Conservation (phyloP, 441 rosid species). For the Geranium incanum region DNA sequence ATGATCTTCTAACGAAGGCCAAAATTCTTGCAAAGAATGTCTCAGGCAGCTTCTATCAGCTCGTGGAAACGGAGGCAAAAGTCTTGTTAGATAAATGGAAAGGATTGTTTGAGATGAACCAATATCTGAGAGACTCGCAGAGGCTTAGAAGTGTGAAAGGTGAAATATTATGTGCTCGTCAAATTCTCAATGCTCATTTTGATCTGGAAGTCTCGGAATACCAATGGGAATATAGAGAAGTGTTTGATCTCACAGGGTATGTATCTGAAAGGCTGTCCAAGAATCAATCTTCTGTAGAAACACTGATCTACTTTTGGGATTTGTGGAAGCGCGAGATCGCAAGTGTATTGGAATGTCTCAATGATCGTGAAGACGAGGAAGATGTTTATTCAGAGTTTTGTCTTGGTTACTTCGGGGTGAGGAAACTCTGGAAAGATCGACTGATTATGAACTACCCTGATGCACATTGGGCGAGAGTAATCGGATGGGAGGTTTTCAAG, state of each 20-base stretch:
- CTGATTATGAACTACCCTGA: background rate
- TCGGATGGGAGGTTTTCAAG: background rate
- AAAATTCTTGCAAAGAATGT: background rate
- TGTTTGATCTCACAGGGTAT: background rate
- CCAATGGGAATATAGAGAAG: constrained; percentile 7
- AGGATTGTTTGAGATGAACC: constrained; percentile 6
- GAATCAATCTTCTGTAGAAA: background rate
- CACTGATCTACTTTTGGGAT: constrained; percentile 13
- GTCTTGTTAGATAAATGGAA: background rate
- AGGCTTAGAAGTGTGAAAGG: constrained; percentile 13
- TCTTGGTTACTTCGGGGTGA: constrained; percentile 16
- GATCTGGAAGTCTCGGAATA: background rate
- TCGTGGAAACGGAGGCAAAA: constrained; percentile 4
- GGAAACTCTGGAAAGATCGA: background rate
- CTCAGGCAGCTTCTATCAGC: constrained; percentile 1
- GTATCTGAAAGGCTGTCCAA: background rate
- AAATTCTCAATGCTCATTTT: constrained; percentile 13
- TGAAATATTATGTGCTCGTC: constrained; percentile 12
- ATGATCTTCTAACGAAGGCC: constrained; percentile 11
- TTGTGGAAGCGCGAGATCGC: constrained; percentile 11
- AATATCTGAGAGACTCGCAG: constrained; percentile 11
- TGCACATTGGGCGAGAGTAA: constrained; percentile 13
- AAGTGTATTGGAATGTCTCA: background rate
- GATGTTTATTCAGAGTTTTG: background rate
- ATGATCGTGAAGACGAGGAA: background rate